phyloP scores from a whole-genome alignment of 2,329 filamentous ascomycete species.

The Stenocarpella maydis region DNA sequence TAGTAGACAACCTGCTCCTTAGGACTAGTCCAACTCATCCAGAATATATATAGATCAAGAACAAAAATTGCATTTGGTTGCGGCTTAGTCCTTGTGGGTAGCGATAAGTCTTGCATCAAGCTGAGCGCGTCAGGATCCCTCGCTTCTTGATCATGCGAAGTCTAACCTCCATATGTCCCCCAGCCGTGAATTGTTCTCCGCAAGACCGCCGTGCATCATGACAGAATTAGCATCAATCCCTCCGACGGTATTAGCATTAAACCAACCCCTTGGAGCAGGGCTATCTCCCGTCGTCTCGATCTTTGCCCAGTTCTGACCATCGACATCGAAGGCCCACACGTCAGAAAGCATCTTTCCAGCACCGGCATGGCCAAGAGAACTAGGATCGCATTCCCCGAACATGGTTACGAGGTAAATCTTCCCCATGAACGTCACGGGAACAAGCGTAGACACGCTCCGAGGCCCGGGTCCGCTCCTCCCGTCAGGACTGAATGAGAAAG shows the following conservation, averaged over 20 bases:
- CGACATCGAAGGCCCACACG: constrained; percentile 5
- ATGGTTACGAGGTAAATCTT: background rate
- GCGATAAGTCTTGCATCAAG: background rate
- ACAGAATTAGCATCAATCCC: background rate
- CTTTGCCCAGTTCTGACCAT: background rate
- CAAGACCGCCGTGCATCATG: background rate
- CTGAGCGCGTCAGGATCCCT: background rate
- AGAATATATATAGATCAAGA: no score
- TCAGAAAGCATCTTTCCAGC: constrained; percentile 13
- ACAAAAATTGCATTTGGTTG: background rate
- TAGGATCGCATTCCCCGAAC: constrained; percentile 12
- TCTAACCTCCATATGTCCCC: constrained; percentile 2
- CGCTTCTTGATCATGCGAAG: background rate
- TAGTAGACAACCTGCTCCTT: background rate
- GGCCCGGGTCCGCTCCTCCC: background rate
- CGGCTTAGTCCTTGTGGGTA: background rate
- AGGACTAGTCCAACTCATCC: background rate
- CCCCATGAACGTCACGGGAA: background rate
- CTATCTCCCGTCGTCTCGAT: background rate
- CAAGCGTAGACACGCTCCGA: background rate
- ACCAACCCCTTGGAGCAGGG: constrained; percentile 14
- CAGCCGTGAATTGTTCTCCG: constrained; percentile 3
- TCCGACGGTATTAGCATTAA: background rate
- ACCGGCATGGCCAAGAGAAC: background rate
- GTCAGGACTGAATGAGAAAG: background rate